phyloP scores from a whole-genome alignment of 768 basidiomycete species.

The Termitomyces titanicus region DNA sequence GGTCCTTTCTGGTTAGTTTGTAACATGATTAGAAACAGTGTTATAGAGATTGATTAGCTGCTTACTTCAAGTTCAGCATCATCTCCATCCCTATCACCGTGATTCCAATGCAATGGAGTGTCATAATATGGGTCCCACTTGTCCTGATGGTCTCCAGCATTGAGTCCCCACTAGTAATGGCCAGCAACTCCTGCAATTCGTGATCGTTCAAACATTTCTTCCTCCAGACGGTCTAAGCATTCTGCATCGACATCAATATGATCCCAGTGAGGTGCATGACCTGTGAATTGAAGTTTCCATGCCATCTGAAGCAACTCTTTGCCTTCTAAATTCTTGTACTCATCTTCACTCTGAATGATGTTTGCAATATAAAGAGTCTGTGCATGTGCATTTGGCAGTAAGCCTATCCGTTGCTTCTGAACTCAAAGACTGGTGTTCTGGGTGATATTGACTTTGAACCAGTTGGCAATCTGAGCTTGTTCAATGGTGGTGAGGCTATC shows the following conservation, averaged over 20 bases:
- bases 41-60: no score
- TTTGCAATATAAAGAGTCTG: constrained; percentile 15
- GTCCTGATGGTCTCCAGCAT: background rate
- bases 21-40: no score
- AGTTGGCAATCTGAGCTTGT: constrained; percentile 17
- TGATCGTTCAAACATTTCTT: constrained; percentile 24
- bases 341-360: background rate
- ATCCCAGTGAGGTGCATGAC: background rate
- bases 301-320: background rate
- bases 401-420: background rate
- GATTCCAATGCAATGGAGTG: background rate
- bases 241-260: constrained; percentile 23
- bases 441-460: constrained; percentile 17
- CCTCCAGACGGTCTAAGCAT: constrained; percentile 17
- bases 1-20: no score
- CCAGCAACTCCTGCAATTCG: constrained; percentile 11
- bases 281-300: background rate
- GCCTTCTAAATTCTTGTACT: background rate
- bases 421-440: background rate
- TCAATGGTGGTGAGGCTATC: background rate
- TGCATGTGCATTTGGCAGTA: constrained; percentile 7
- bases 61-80: background rate
- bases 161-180: constrained; percentile 3
- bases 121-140: background rate
- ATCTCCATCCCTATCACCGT: background rate